Conservation (phyloP, 2,329 filamentous ascomycete species). For the Septoria linicola region DNA sequence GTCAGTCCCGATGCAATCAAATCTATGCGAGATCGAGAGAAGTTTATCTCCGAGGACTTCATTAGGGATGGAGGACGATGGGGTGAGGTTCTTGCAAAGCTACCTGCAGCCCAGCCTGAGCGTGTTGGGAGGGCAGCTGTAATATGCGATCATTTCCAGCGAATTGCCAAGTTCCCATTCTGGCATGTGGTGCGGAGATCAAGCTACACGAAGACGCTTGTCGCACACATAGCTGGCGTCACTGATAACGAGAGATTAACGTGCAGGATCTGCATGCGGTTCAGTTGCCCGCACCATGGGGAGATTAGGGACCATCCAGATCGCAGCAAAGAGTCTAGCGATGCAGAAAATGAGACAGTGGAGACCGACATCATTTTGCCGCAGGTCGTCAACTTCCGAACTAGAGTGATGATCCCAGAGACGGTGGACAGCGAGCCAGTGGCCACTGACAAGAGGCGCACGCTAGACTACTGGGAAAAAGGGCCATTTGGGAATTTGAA, state of each 20-base stretch:
- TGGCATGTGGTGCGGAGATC: conserved; percentile 44
- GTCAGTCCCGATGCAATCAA: conserved; percentile 21
- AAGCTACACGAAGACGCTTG: conserved; percentile 19
- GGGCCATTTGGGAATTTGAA: conserved; percentile 15
- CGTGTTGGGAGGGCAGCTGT: conserved; percentile 37
- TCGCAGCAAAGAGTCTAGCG: conserved; percentile 8
- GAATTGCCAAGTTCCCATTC: conserved; percentile 39
- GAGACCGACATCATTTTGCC: conserved; percentile 38
- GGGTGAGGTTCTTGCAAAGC: conserved; percentile 33
- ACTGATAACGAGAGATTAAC: conserved; percentile 24
- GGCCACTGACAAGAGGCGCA: conserved; percentile 7
- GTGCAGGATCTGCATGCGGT: conserved; percentile 34
- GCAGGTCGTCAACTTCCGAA: conserved; percentile 33
- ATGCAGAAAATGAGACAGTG: conserved; percentile 22
- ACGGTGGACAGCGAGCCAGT: conserved; percentile 9
- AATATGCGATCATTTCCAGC: conserved; percentile 40
- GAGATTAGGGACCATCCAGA: conserved; percentile 38
- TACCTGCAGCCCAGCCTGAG: conserved; percentile 30
- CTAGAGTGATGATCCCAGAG: conserved; percentile 29
- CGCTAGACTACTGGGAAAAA: conserved; percentile 24
- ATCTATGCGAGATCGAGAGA: conserved; percentile 25
- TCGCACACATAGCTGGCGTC: conserved; percentile 12
- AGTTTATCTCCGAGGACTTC: conserved; percentile 37
- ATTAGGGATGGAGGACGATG: conserved; percentile 35
- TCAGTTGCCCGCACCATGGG: conserved; percentile 44